Evolutionary conservation across 768 basidiomycete genomes (phyloP), one percentile per base, ranked within the genome.

Genomic region (Kwoniella dejecticola): DNA sequence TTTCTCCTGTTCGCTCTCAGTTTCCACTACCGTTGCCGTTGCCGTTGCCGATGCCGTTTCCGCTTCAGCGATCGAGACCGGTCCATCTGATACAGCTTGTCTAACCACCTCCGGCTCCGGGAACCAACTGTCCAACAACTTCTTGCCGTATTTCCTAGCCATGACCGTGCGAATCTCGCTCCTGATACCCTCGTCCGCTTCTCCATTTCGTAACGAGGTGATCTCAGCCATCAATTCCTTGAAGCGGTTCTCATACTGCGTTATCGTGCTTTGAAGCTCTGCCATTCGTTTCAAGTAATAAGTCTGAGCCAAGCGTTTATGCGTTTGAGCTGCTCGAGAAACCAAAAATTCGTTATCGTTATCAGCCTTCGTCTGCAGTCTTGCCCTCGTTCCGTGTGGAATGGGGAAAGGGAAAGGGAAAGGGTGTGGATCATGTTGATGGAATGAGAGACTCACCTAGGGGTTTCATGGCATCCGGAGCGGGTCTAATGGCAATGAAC

Each of bases 201-300:
- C 77, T 0, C 90, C 89, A 12, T 83, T 80, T 26, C 87, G 86
- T 62, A 92, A 88, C 1, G 86, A 85, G 50, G 89, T 85, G 45
- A 93, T 89, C 78, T 94, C 91, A 2, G 83, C 79, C 19, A 87
- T 82, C 13, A 92, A 81, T 26, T 72, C 88, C 89, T 85, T 89
- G 84, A 93, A 96, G 59, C 84, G 85, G 27, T 79, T 76, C 79
- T 95, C 93, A 73, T 93, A 88, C 1, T 80, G 82, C 30, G 82
- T 70, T 40, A 96, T 90, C 44, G 87, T 82, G n/a, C 82, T 82
- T 57, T 85, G 84, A 3, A 96, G 81, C 68, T 95, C 89, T 17
- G 83, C 73, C 36, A 91, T 82, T 29, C 92, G 87, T 4, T 82
- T 82, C 40, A 82, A 79, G 72, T 89, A 95, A 77, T 87, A 85